A percentile compares a stretch with the other conserved stretches of the same genome.
phyloP scores from a whole-genome alignment of 164 flowering plant species.

The Dillenia turbinata region DNA sequence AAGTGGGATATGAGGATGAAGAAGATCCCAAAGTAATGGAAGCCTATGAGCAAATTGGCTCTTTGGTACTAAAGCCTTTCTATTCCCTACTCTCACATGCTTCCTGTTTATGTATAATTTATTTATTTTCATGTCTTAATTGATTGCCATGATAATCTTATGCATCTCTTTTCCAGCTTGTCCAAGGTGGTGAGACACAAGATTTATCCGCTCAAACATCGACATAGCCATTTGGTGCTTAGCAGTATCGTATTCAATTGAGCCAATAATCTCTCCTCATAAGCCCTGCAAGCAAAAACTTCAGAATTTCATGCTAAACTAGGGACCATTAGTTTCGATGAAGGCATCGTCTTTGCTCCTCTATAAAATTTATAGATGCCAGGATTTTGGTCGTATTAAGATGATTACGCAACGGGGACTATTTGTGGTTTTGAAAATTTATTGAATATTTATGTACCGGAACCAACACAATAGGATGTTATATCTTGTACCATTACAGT shows the following conservation, averaged over 20 bases:
- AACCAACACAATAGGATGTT: too few species aligned
- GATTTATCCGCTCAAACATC: conserved; percentile 23
- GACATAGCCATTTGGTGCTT: conserved; percentile 10
- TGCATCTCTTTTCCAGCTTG: conserved; percentile 36
- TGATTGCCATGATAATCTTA: neutral
- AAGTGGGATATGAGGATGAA: conserved; percentile 91
- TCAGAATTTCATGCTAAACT: too few species aligned
- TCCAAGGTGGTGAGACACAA: conserved; percentile 38
- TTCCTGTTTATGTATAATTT: neutral
- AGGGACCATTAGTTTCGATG: too few species aligned
- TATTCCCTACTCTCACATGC: neutral
- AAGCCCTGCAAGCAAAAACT: too few species aligned
- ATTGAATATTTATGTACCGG: too few species aligned
- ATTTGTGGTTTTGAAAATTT: too few species aligned
- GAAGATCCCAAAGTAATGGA: conserved; percentile 90
- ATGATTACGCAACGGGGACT: too few species aligned
- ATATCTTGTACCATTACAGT: too few species aligned
- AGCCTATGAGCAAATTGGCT: conserved; percentile 86
- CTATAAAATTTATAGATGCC: too few species aligned
- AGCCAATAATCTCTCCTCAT: too few species aligned
- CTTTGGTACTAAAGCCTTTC: conserved; percentile 51
- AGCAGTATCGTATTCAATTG: neutral
- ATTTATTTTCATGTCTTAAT: neutral
- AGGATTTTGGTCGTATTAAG: too few species aligned
- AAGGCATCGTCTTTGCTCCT: too few species aligned